Evolutionary conservation across 2,329 filamentous ascomycete species (phyloP).

Genomic region (Neonectria punicea): DNA sequence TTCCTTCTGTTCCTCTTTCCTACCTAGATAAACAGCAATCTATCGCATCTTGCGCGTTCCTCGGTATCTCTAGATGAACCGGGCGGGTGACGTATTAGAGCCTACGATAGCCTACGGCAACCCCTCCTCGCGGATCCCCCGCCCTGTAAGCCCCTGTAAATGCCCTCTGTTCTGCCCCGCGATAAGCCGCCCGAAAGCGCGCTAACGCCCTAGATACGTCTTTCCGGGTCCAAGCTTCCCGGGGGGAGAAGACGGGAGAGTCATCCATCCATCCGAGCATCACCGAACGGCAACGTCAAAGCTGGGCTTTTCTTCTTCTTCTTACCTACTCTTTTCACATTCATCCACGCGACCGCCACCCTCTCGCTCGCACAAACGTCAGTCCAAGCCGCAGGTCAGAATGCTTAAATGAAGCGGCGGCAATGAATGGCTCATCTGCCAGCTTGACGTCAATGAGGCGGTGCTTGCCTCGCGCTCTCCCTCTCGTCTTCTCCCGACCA

Average conservation of each 20-base stretch:
- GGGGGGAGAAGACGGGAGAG: slow-evolving; percentile 6
- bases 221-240: slow-evolving; percentile 21
- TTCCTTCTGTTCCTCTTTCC: too few relatives aligned
- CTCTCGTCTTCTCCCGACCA: slow-evolving; percentile 13
- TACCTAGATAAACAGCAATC: neutral
- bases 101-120: slow-evolving; percentile 27
- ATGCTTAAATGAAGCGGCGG: slow-evolving; percentile 27
- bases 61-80: neutral
- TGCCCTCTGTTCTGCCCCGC: slow-evolving; percentile 12
- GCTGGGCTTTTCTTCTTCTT: neutral
- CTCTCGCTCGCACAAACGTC: neutral
- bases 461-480: slow-evolving; percentile 28
- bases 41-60: neutral
- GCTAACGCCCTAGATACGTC: slow-evolving; percentile 21
- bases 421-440: slow-evolving; percentile 37
- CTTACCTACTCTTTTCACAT: neutral
- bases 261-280: slow-evolving; percentile 16
- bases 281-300: neutral
- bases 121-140: slow-evolving; percentile 4
- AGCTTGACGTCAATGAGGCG: slow-evolving; percentile 35
- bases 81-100: slow-evolving; percentile 34
- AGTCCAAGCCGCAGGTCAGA: neutral
- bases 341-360: neutral
- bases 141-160: neutral
- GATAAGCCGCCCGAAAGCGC: slow-evolving; percentile 30